Percentiles rank a stretch among this genome's conserved stretches.
Conservation (phyloP, 2,329 filamentous ascomycete genomes). For the Penicillium sp. region DNA sequence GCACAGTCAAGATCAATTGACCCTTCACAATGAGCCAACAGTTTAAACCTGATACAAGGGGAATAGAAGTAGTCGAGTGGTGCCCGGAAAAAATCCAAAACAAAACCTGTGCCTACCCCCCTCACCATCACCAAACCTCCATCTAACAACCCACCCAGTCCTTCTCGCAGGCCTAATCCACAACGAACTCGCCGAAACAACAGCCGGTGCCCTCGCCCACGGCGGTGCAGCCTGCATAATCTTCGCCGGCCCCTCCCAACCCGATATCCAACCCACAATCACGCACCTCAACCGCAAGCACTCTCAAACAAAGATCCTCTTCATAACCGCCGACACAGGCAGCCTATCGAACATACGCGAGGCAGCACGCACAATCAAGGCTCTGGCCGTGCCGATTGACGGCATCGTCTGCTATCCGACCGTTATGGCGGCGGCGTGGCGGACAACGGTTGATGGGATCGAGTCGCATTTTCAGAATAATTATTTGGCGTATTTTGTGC, state of each 20-base stretch:
- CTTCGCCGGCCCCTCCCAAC: conserved; percentile 30
- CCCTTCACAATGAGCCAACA: conserved; percentile 14
- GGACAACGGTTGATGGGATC: conserved; percentile 25
- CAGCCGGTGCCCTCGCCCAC: conserved; percentile 31
- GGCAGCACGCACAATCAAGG: conserved; percentile 20
- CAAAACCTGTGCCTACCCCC: conserved; percentile 31
- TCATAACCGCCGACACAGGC: conserved; percentile 20
- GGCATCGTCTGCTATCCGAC: conserved; percentile 26
- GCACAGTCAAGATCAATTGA: neutral
- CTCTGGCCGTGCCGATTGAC: conserved; percentile 23
- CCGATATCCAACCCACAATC: conserved; percentile 29
- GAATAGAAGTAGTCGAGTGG: conserved; percentile 32
- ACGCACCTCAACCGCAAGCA: conserved; percentile 26
- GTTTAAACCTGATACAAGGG: conserved; percentile 33
- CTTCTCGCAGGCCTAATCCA: conserved; percentile 30
- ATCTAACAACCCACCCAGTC: conserved; percentile 19
- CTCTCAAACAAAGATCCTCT: conserved; percentile 23
- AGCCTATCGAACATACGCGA: conserved; percentile 20
- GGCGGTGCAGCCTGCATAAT: conserved; percentile 31
- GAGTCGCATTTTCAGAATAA: conserved; percentile 32
- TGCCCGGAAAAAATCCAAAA: conserved; percentile 33
- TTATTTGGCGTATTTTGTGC: conserved; percentile 29
- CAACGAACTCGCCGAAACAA: conserved; percentile 29
- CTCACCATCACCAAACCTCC: neutral
- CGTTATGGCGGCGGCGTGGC: conserved; percentile 22